Evolutionary conservation across 306 rosid species (phyloP).

Genomic region (cucumber (Cucumis sativus)): DNA sequence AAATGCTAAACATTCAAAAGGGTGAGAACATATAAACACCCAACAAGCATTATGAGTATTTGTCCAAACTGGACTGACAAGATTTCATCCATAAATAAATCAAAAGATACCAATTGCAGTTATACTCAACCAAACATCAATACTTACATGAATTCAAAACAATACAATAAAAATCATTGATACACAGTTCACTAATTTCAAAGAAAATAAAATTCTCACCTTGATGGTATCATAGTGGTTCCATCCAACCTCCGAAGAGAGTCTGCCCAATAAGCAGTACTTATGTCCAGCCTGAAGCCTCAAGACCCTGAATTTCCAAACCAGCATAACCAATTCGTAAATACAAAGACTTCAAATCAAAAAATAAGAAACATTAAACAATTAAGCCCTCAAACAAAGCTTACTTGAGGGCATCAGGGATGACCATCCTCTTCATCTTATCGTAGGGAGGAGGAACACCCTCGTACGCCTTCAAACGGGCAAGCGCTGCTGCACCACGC

Average conservation of each 20-base stretch:
- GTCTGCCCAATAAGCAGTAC: constrained; percentile 39
- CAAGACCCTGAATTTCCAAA: constrained; percentile 35
- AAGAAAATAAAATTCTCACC: constrained; percentile 1
- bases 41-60: neutral
- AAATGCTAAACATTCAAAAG: neutral
- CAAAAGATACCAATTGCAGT: neutral
- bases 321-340: neutral
- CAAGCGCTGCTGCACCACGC: constrained; percentile 56
- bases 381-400: neutral
- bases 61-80: neutral
- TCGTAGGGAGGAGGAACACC: constrained; percentile 54
- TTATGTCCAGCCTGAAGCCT: constrained; percentile 74
- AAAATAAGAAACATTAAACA: neutral
- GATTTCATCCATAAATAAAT: neutral
- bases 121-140: neutral
- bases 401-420: constrained; percentile 59
- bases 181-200: neutral
- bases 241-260: constrained; percentile 62
- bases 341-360: neutral
- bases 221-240: constrained; percentile 24
- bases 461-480: constrained; percentile 47
- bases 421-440: constrained; percentile 44
- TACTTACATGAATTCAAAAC: too few relatives aligned
- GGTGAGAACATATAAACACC: neutral
- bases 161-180: too few relatives aligned